These are phyloP conservation scores for Syncephalastrum monosporum DNA, from an alignment of 371 early-diverging fungal genomes.

Conservation along the genomic window DNA sequence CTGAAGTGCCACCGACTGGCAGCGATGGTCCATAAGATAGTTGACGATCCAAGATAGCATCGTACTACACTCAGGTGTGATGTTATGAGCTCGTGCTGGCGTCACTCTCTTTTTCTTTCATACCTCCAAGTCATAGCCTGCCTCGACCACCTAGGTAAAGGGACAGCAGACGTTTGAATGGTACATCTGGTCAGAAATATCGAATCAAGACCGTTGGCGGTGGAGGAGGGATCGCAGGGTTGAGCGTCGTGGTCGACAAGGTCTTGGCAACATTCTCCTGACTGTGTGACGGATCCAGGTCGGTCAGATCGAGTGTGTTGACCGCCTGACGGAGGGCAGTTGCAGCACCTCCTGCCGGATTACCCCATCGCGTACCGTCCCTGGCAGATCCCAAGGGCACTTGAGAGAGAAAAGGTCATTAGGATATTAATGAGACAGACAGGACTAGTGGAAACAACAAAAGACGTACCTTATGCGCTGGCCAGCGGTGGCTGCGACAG, in stretches of 20 bases:
- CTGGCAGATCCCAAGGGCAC: too few species aligned
- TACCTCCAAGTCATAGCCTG: constrained; percentile 38
- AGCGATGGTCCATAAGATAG: constrained; percentile 19
- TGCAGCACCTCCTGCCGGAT: constrained; percentile 30
- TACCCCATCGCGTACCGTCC: background rate
- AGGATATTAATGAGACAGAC: too few species aligned
- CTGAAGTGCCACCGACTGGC: constrained; percentile 26
- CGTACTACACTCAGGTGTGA: constrained; percentile 14
- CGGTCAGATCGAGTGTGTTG: constrained; percentile 17
- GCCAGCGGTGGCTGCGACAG: too few species aligned
- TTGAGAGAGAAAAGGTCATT: too few species aligned
- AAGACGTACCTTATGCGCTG: too few species aligned
- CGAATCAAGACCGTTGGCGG: constrained; percentile 20
- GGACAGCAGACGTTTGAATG: constrained; percentile 31
- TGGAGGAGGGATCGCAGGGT: constrained; percentile 32
- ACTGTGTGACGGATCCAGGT: constrained; percentile 12
- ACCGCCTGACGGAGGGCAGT: constrained; percentile 26
- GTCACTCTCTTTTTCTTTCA: too few species aligned
- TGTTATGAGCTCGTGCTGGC: background rate
- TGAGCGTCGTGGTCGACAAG: constrained; percentile 32
- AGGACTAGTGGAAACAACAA: too few species aligned
- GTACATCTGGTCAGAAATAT: constrained; percentile 21
- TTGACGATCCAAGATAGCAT: constrained; percentile 30
- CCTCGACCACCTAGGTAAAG: constrained; percentile 39
- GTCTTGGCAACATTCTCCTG: constrained; percentile 21